Base-by-base conservation (phyloP, 2,329 filamentous ascomycete genomes). In the Juglanconis oblonga region DNA sequence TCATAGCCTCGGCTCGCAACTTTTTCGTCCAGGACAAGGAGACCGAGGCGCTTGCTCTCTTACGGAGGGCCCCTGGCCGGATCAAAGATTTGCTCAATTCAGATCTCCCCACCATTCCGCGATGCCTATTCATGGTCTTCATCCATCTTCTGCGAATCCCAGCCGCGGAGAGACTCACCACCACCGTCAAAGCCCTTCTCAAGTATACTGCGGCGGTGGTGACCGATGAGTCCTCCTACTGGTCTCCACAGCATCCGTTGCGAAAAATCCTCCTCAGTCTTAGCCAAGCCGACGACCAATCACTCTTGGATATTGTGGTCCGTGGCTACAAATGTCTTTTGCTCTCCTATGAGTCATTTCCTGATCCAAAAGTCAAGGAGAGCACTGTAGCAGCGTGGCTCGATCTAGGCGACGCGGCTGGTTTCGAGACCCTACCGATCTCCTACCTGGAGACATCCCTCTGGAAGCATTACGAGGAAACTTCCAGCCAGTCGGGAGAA, bases 301-400 rank as follows among this genome's bases (percentile, higher is more conserved):
- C 52, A 13, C 61, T 63, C 5, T 45, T 56, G 17, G 61, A 63
- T 6, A 45, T 63, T 17, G 14, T 56, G 5, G 47, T 63, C 13
- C 61, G 49, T 35, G 58, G 54, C 1, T 63, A 59, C 54, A 56
- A 48, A 8, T 55, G 61, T 45, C 45, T 63, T 11, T 38, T 63
- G 51, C 50, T 49, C 32, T 58, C 58, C 10, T 59, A 57, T 4
- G 61, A 63, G 45, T 53, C 56, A 0, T 40, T 56, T 1, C 51
- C 59, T 2, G 61, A 52, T 2, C 42, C 52, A 1, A 47, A 58
- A 0, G 58, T 36, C 8, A 32, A 54, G 35, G 47, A 42, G 9
- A 47, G 42, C 50, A 63, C 61, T 10, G 36, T 55, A 11, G 32
- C 61, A 40, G 59, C 45, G 24, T 63, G 61, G 61, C 58, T 63